phyloP scores from a whole-genome alignment of 73 alveolate species.

The Loxodes magnus region DNA sequence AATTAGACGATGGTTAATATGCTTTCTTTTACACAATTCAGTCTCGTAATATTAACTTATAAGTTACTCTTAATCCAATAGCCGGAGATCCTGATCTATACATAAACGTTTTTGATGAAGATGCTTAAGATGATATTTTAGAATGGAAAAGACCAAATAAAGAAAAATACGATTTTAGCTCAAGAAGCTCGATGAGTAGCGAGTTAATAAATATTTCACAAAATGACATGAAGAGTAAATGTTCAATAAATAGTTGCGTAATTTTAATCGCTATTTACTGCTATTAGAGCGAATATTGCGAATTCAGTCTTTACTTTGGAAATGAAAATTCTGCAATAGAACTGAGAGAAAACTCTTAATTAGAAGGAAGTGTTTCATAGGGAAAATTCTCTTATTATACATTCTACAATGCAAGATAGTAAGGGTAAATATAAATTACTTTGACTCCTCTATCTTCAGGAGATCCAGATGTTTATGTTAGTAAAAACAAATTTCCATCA shows the following conservation, averaged over 20 bases:
- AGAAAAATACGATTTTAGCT: background rate
- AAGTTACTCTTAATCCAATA: background rate
- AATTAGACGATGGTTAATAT: background rate
- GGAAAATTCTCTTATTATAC: background rate
- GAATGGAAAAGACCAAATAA: conserved; percentile 5
- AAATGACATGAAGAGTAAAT: background rate
- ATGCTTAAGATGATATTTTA: background rate
- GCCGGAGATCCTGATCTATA: background rate
- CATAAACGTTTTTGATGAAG: background rate
- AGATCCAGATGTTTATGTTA: conserved; percentile 5
- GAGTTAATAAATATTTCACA: conserved; percentile 1
- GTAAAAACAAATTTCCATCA: conserved; percentile 1
- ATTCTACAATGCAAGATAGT: background rate
- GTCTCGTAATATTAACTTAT: background rate
- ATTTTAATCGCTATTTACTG: background rate
- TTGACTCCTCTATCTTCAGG: conserved; percentile 2
- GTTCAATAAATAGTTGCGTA: background rate
- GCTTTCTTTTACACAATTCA: background rate
- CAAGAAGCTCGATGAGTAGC: conserved; percentile 1
- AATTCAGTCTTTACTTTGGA: background rate
- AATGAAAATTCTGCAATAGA: too few relatives aligned
- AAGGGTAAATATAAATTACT: background rate
- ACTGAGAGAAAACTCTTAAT: background rate
- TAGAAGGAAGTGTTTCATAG: background rate
- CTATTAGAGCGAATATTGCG: background rate